Evolutionary conservation across 2,329 filamentous ascomycete genomes (phyloP).

Genomic region (Plenodomus lindquistii): DNA sequence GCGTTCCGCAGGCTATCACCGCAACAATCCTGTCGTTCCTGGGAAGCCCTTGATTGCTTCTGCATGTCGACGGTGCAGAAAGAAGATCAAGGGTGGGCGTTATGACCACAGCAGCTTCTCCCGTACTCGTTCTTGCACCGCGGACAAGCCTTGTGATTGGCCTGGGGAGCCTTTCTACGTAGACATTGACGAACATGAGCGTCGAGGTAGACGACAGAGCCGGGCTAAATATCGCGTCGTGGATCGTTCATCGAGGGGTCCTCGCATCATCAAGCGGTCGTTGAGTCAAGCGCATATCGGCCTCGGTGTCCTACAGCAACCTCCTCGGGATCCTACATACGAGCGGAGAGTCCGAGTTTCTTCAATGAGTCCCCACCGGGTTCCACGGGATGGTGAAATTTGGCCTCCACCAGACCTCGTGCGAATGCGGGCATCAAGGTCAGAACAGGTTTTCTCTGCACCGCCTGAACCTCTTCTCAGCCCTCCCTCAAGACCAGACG

Average conservation of each 20-base stretch:
- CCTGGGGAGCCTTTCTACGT: slow-evolving; percentile 22
- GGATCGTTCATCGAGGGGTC: slow-evolving; percentile 21
- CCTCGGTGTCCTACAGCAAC: slow-evolving; percentile 28
- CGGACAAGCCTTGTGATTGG: slow-evolving; percentile 33
- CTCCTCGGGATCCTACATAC: slow-evolving; percentile 8
- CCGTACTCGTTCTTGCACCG: slow-evolving; percentile 23
- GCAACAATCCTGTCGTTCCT: slow-evolving; percentile 40
- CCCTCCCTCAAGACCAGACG: slow-evolving; percentile 11
- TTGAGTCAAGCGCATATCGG: slow-evolving; percentile 29
- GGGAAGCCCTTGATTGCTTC: slow-evolving; percentile 27
- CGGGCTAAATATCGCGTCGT: slow-evolving; percentile 24
- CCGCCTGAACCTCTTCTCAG: slow-evolving; percentile 3
- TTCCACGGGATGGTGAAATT: slow-evolving; percentile 20
- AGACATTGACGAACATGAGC: slow-evolving; percentile 19
- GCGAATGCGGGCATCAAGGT: slow-evolving; percentile 5
- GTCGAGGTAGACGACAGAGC: slow-evolving; percentile 26
- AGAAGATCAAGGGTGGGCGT: slow-evolving; percentile 20
- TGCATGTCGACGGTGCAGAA: slow-evolving; percentile 39
- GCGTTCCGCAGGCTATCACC: slow-evolving; percentile 42
- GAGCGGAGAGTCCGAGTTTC: slow-evolving; percentile 17
- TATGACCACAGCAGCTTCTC: slow-evolving; percentile 21
- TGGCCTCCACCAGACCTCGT: slow-evolving; percentile 25
- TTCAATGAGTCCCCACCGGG: slow-evolving; percentile 24
- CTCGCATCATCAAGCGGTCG: slow-evolving; percentile 15
- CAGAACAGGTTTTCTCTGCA: slow-evolving; percentile 1